Percentiles rank a stretch among this genome's conserved stretches.
Evolutionary conservation across 768 basidiomycete genomes (phyloP).

Genomic region (Boletus vermiculosoides): DNA sequence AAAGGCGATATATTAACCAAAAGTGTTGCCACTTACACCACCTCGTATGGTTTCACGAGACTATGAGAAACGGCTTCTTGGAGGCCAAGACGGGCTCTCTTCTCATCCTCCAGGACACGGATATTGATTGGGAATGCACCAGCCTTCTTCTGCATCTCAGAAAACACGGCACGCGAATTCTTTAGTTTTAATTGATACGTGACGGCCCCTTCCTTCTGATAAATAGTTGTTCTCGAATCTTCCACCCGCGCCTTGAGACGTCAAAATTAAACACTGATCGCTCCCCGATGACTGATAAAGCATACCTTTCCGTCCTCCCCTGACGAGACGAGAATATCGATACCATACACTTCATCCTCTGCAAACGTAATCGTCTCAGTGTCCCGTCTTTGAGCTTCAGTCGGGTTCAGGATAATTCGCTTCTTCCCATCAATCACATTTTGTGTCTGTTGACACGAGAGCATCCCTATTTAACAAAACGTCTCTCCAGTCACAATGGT

Average conservation of each 20-base stretch:
- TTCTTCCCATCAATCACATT: conserved; percentile 97
- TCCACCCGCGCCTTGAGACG: conserved; percentile 76
- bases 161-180: conserved; percentile 93
- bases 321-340: conserved; percentile 87
- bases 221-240: conserved; percentile 89
- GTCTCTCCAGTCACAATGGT: neutral
- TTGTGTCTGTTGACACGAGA: conserved; percentile 92
- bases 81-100: conserved; percentile 90
- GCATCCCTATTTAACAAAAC: conserved; percentile 61
- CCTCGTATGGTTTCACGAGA: conserved; percentile 92
- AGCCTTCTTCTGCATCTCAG: conserved; percentile 97
- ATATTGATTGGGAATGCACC: conserved; percentile 98
- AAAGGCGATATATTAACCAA: neutral
- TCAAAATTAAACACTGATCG: neutral
- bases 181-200: conserved; percentile 98
- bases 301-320: conserved; percentile 87
- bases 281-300: neutral
- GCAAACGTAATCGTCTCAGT: conserved; percentile 84
- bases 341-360: conserved; percentile 93
- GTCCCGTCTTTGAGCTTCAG: conserved; percentile 78
- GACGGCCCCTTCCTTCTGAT: conserved; percentile 80
- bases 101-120: conserved; percentile 92
- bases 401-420: conserved; percentile 88
- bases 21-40: conserved; percentile 58
- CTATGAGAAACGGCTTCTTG: conserved; percentile 95